Evolutionary conservation across 805 yeast species (phyloP).

Genomic region (Candida morakotiae): DNA sequence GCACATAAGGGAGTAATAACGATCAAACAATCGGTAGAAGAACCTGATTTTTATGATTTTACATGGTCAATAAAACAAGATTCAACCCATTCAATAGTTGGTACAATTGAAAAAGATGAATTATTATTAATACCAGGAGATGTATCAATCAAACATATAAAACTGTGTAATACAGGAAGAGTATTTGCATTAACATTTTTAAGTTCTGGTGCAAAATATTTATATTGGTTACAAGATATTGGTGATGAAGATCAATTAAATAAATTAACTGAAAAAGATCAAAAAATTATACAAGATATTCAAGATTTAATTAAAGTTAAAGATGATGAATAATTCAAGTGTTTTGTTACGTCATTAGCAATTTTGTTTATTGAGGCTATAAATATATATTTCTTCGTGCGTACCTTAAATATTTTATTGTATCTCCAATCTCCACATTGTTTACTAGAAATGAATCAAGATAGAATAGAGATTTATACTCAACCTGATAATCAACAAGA

Average conservation of each 20-base stretch:
- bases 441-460: constrained; percentile 1
- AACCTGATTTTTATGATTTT: constrained; percentile 66
- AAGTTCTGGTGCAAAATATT: constrained; percentile 55
- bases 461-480: constrained; percentile 23
- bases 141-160: constrained; percentile 68
- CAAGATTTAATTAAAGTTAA: constrained; percentile 42
- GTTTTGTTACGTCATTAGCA: constrained; percentile 2
- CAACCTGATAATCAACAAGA: constrained; percentile 16
- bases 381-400: neutral
- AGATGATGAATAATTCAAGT: constrained; percentile 3
- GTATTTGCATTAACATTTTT: constrained; percentile 65
- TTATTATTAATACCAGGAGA: constrained; percentile 81
- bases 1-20: constrained; percentile 64
- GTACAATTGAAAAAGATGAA: constrained; percentile 50
- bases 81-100: constrained; percentile 24
- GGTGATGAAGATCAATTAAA: constrained; percentile 60
- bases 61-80: constrained; percentile 67
- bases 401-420: neutral
- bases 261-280: constrained; percentile 58
- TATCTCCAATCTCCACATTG: neutral
- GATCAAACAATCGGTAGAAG: constrained; percentile 61
- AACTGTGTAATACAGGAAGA: constrained; percentile 71
- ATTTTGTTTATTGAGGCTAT: too few relatives aligned
- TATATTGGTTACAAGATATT: constrained; percentile 75
- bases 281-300: constrained; percentile 43